These are phyloP conservation scores for Puccinia sorghi DNA, from an alignment of 1,284 basidiomycete genomes.

Conservation along the genomic window DNA sequence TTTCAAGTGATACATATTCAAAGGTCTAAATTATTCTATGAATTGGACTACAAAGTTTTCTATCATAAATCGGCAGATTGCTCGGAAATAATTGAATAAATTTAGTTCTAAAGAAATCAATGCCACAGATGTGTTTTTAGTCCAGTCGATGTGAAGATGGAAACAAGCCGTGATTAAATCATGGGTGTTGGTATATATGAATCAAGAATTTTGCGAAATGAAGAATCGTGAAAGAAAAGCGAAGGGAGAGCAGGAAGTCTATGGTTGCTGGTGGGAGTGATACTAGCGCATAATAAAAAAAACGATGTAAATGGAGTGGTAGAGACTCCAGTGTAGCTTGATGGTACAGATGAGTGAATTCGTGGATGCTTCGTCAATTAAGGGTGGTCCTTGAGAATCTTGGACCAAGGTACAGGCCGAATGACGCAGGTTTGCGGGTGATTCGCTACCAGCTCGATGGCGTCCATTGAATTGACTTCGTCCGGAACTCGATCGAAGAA, in stretches of 20 bases:
- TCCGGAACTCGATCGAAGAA: conserved; percentile 45
- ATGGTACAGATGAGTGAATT: conserved; percentile 20
- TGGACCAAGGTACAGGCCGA: conserved; percentile 35
- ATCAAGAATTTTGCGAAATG: not conserved
- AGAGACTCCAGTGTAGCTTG: not conserved
- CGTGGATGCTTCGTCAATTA: not conserved
- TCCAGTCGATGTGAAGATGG: not conserved
- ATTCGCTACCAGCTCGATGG: conserved; percentile 42
- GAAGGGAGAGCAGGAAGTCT: not conserved
- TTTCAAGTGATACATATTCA: too few species aligned
- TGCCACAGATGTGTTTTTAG: not conserved
- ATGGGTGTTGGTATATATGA: not conserved
- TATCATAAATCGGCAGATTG: not conserved
- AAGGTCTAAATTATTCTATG: too few species aligned
- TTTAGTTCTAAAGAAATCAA: not conserved
- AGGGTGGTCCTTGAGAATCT: not conserved
- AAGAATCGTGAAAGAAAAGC: not conserved
- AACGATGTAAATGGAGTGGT: conserved; percentile 10
- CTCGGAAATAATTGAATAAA: not conserved
- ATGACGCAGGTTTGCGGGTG: conserved; percentile 43
- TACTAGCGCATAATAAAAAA: not conserved
- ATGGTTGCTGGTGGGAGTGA: not conserved
- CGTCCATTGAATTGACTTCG: conserved; percentile 29
- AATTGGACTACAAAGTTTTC: too few species aligned
- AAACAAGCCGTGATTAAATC: not conserved